A percentile compares a stretch with the other conserved stretches of the same genome.
phyloP scores from a whole-genome alignment of 768 basidiomycete genomes.

The Termitomyces sp. region DNA sequence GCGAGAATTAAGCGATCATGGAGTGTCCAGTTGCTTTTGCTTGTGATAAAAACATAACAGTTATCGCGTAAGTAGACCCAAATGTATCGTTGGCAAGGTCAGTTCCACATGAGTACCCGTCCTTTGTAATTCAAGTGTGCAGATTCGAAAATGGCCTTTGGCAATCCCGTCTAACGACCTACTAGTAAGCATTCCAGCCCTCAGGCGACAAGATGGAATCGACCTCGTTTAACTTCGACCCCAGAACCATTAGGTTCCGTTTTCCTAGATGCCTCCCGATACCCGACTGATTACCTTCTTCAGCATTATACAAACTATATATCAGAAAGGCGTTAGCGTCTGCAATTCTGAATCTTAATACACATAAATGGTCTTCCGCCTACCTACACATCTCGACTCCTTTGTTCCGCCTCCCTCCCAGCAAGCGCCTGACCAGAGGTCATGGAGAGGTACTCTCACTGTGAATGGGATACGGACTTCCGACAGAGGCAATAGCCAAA shows the following conservation, averaged over 20 bases:
- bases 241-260: slow-evolving; percentile 12
- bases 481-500: slow-evolving; percentile 43
- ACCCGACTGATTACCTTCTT: slow-evolving; percentile 15
- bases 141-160: slow-evolving; percentile 26
- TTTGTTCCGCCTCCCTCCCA: slow-evolving; percentile 51
- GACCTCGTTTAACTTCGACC: slow-evolving; percentile 10
- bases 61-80: slow-evolving; percentile 20
- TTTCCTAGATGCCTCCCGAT: slow-evolving; percentile 15
- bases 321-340: slow-evolving; percentile 33
- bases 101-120: slow-evolving; percentile 12
- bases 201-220: slow-evolving; percentile 25
- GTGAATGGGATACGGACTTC: slow-evolving; percentile 44
- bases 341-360: slow-evolving; percentile 22
- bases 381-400: slow-evolving; percentile 56
- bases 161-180: slow-evolving; percentile 25
- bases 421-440: slow-evolving; percentile 36
- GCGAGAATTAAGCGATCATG: slow-evolving; percentile 14
- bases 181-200: slow-evolving; percentile 19
- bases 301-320: slow-evolving; percentile 22
- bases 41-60: slow-evolving; percentile 6
- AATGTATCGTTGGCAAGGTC: slow-evolving; percentile 24
- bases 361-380: slow-evolving; percentile 51
- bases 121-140: slow-evolving; percentile 19
- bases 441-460: slow-evolving; percentile 56
- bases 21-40: slow-evolving; percentile 4